Conservation (phyloP, 2,329 filamentous ascomycete species). For the Mycosphaerelloides madeirae region DNA sequence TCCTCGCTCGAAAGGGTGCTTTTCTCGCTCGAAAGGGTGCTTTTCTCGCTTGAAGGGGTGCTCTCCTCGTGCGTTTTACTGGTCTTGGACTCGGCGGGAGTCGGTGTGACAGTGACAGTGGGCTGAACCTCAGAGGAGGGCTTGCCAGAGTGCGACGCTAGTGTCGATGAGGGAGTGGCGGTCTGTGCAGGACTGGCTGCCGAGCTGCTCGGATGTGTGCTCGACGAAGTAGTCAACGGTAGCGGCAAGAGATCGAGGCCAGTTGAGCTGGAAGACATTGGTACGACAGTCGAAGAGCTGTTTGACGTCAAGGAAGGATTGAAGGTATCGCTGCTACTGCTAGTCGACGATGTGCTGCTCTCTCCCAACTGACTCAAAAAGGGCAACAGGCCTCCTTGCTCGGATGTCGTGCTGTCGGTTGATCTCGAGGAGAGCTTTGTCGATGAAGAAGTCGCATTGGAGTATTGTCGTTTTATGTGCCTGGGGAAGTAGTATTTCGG, state of each 20-base stretch:
- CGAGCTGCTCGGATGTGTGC: conserved; percentile 1
- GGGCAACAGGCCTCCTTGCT: too few species aligned
- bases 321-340: neutral
- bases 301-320: too few species aligned
- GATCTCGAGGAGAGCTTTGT: neutral
- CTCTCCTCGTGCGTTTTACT: neutral
- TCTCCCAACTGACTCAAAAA: neutral
- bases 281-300: too few species aligned
- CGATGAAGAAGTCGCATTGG: conserved; percentile 8
- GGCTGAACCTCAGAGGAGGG: neutral
- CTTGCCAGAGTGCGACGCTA: neutral
- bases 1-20: neutral
- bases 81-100: neutral
- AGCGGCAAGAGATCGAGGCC: too few species aligned
- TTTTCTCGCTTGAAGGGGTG: neutral
- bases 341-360: neutral
- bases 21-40: neutral
- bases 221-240: neutral
- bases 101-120: neutral
- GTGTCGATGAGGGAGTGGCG: neutral
- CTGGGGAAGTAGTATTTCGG: conserved; percentile 48
- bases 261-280: too few species aligned
- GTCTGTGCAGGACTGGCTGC: too few species aligned
- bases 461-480: conserved; percentile 41
- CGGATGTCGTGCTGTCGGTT: neutral